phyloP scores from a whole-genome alignment of 768 basidiomycete genomes.

The Rhodosporidiobolus sp. region DNA sequence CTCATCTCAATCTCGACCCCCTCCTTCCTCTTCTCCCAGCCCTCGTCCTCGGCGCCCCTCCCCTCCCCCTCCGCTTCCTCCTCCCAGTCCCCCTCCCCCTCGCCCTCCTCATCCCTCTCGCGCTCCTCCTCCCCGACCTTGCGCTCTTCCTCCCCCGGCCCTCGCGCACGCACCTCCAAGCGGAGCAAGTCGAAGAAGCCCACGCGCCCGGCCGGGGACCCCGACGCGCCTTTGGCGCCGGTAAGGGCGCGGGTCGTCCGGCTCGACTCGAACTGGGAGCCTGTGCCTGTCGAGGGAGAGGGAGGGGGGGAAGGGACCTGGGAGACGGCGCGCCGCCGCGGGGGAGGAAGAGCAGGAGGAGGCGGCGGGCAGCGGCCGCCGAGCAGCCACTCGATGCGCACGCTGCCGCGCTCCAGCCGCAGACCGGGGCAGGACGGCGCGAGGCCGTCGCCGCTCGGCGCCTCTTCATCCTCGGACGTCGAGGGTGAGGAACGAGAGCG shows the following conservation, averaged over 20 bases:
- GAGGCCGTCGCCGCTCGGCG: too few relatives aligned
- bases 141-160: too few relatives aligned
- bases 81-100: neutral
- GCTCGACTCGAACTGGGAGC: conserved; percentile 15
- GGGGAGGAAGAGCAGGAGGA: neutral
- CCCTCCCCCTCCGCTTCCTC: neutral
- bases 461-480: too few relatives aligned
- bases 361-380: neutral
- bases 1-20: conserved; percentile 20
- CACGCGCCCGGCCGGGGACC: neutral
- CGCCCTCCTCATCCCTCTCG: neutral
- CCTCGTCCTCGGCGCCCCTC: neutral
- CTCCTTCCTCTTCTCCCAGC: neutral
- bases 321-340: neutral
- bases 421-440: too few relatives aligned
- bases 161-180: neutral
- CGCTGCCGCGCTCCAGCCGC: neutral
- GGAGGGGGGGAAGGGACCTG: neutral
- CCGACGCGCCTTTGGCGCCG: neutral
- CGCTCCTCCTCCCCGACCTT: neutral
- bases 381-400: conserved; percentile 31
- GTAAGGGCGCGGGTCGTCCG: conserved; percentile 20
- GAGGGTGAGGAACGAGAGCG: neutral
- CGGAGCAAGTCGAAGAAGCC: neutral
- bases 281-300: neutral